Conservation (phyloP, 78 protist species). For the Dictyostelium citrinum region DNA sequence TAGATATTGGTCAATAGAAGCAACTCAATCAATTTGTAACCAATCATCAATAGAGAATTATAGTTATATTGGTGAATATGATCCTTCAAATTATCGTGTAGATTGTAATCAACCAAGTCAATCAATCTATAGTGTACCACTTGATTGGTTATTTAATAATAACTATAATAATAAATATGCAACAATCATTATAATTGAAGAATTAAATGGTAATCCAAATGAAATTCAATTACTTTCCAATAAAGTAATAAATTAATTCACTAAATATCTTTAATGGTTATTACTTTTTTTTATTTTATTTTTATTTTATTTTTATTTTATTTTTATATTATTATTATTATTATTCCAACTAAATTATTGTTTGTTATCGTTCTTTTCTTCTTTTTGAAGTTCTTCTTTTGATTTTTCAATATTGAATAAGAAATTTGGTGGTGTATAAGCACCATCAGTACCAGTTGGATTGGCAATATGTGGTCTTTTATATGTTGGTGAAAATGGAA, state of each 20-base stretch:
- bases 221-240: constrained; percentile 16
- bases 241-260: neutral
- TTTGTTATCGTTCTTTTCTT: constrained; percentile 8
- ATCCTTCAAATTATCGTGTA: neutral
- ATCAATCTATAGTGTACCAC: constrained; percentile 38
- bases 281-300: neutral
- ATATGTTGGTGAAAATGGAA: constrained; percentile 41
- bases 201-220: constrained; percentile 15
- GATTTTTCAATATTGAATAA: constrained; percentile 55
- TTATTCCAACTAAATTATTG: neutral
- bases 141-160: constrained; percentile 15
- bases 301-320: neutral
- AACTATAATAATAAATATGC: neutral
- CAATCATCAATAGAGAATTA: neutral
- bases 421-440: constrained; percentile 70
- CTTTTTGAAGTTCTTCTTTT: constrained; percentile 26
- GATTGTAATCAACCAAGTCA: constrained; percentile 54
- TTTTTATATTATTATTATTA: neutral
- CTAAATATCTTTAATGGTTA: neutral
- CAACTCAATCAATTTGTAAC: neutral
- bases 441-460: constrained; percentile 78
- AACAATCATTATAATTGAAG: constrained; percentile 19
- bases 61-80: constrained; percentile 30
- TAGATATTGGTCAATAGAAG: constrained; percentile 54
- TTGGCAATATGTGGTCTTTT: constrained; percentile 60